Evolutionary conservation across 768 basidiomycete genomes (phyloP), one percentile per base, ranked within the genome.

Genomic region (Termitomyces sp.): DNA sequence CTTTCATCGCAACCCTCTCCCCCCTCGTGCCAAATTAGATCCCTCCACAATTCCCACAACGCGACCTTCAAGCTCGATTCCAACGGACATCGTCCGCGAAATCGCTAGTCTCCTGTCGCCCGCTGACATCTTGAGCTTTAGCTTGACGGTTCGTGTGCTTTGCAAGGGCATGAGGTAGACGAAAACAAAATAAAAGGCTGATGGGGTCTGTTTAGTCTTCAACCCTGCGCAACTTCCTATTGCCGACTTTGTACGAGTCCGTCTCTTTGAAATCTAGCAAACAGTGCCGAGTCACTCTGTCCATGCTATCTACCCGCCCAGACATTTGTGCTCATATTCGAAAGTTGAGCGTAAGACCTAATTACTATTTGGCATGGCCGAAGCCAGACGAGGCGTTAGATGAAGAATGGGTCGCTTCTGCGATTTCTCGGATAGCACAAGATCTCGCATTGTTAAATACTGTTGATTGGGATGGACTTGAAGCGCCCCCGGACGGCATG

Each of bases 321-420:
- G 73, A 79, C 20, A 69, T 81, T 38, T 79, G 77, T 60, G 59
- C 64, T 2, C 68, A 75, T 68, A 71, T 83, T 56, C 72, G 71
- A 17, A 80, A 78, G 57, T 73, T 83, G 36, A 76, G 77, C 14
- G 72, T 82, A 15, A 74, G 81, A 11, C 81, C 82, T 0, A 82
- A 82, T 63, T 83, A 82, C 67, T 82, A 82, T 67, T 76, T 82
- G 36, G 72, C 81, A 6, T 82, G 81, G 81, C 82, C 82, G 2
- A 73, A 72, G 61, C 72, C 74, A 29, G 79, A 83, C 52, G 73
- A 74, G 38, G 65, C 66, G 9, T 65, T 82, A 29, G 71, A 73
- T 53, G 82, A 83, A 62, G 67, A 53, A 0, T 77, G 78, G 78
- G 78, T 83, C 0, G 76, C 73, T 15, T 53, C 65, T 3, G 73